Evolutionary conservation across 1,139 yeast genomes (phyloP).

Genomic region (Suhomyces yuchorum): DNA sequence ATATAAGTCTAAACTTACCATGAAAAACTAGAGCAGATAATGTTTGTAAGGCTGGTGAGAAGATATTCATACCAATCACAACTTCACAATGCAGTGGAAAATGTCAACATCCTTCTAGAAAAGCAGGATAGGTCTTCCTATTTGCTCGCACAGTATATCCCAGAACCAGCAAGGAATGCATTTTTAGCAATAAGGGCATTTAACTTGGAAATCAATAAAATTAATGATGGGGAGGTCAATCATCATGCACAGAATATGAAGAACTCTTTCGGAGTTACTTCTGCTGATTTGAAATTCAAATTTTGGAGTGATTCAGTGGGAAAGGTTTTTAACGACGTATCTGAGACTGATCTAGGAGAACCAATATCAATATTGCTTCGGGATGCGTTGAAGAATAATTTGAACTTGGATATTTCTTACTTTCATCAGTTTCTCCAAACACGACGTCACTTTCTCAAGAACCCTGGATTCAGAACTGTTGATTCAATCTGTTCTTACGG

Average conservation of each 20-base stretch:
- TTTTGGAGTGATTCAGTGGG: conserved; percentile 61
- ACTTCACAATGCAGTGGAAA: conserved; percentile 44
- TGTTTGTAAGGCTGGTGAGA: conserved; percentile 8
- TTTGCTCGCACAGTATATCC: conserved; percentile 68
- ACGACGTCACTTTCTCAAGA: conserved; percentile 53
- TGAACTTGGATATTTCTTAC: conserved; percentile 56
- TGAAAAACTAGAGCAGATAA: neutral
- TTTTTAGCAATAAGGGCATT: conserved; percentile 71
- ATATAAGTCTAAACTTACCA: neutral
- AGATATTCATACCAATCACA: conserved; percentile 21
- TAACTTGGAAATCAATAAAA: conserved; percentile 65
- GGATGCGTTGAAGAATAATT: conserved; percentile 49
- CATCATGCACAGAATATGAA: conserved; percentile 35
- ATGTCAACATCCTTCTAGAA: conserved; percentile 43
- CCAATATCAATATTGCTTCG: conserved; percentile 64
- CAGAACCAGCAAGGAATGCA: conserved; percentile 64
- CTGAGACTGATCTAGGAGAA: conserved; percentile 51
- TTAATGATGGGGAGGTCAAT: conserved; percentile 49
- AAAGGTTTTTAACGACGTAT: conserved; percentile 41
- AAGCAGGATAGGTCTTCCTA: conserved; percentile 65
- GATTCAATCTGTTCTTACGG: conserved; percentile 75
- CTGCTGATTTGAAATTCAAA: conserved; percentile 57
- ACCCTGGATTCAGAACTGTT: conserved; percentile 45
- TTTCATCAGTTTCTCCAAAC: conserved; percentile 66
- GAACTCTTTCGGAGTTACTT: conserved; percentile 42